These are phyloP conservation scores for Kazachstania bromeliacearum DNA, from an alignment of 805 yeast species.

Conservation along the genomic window DNA sequence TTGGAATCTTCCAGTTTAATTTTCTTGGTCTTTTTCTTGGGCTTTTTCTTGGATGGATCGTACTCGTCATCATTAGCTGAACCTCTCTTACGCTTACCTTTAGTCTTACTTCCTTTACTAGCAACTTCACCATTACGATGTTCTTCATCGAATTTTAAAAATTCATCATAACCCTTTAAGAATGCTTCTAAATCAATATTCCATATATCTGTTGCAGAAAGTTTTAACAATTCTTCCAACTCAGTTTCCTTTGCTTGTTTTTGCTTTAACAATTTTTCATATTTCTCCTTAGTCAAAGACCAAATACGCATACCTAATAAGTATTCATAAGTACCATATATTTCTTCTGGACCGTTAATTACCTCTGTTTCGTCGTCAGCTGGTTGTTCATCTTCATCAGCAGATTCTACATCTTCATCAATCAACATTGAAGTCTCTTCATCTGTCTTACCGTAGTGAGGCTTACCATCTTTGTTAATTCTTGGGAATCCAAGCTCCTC, in stretches of 20 bases:
- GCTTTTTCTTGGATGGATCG: constrained; percentile 18
- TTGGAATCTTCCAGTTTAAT: constrained; percentile 21
- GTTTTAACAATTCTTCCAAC: constrained; percentile 51
- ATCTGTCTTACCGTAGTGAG: constrained; percentile 39
- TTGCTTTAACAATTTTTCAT: constrained; percentile 68
- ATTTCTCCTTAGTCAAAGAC: constrained; percentile 86
- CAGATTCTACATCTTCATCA: constrained; percentile 33
- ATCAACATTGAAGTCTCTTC: constrained; percentile 18
- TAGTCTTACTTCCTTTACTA: constrained; percentile 36
- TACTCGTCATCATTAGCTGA: constrained; percentile 26
- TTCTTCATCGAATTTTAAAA: constrained; percentile 55
- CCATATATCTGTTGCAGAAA: constrained; percentile 86
- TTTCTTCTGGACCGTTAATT: constrained; percentile 39
- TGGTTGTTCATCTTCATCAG: constrained; percentile 31
- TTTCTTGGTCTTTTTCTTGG: constrained; percentile 15
- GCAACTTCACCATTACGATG: constrained; percentile 44
- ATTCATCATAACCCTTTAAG: constrained; percentile 52
- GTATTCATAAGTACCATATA: constrained; percentile 69
- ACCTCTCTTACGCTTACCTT: constrained; percentile 25
- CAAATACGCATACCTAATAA: constrained; percentile 86
- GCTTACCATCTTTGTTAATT: constrained; percentile 61
- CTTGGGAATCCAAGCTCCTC: constrained; percentile 61
- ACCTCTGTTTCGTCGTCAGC: constrained; percentile 28
- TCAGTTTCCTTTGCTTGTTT: constrained; percentile 64
- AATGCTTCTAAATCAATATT: constrained; percentile 70